Evolutionary conservation across 177 flowering plant species (phyloP).

Genomic region (Vitis hybrid): DNA sequence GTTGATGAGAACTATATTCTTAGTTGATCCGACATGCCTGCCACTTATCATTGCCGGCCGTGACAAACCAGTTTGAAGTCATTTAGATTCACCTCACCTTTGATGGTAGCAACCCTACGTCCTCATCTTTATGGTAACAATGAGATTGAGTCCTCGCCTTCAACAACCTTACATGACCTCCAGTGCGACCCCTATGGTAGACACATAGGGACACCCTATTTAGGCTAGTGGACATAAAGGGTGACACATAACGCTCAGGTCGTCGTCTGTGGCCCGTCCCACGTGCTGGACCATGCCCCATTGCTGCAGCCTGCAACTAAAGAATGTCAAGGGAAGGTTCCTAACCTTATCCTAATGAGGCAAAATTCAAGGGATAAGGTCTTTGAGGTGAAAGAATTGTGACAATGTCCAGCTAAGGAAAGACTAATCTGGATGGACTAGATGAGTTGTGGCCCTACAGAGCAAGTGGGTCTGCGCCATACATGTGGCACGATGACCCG

Average conservation of each 20-base stretch:
- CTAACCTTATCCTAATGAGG: neutral
- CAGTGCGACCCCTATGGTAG: constrained; percentile 1
- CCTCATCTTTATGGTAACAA: neutral
- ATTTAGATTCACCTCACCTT: constrained; percentile 1
- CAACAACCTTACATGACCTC: neutral
- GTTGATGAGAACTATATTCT: neutral
- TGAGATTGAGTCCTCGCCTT: neutral
- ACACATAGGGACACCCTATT: neutral
- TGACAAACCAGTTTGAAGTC: constrained; percentile 1
- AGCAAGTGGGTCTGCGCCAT: neutral
- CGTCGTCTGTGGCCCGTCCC: constrained; percentile 1
- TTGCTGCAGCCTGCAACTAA: constrained; percentile 2
- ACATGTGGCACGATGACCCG: neutral
- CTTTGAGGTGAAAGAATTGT: neutral
- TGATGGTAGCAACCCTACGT: neutral
- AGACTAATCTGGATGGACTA: neutral
- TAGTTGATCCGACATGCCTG: constrained; percentile 12
- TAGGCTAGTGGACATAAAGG: neutral
- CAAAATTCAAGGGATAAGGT: neutral
- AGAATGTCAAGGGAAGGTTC: constrained; percentile 7
- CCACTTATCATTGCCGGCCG: constrained; percentile 10
- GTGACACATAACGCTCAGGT: constrained; percentile 7
- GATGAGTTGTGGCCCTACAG: neutral
- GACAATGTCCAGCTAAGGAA: no score
- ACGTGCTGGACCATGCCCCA: constrained; percentile 11